These are phyloP conservation scores for Endocalyx cinctus DNA, from an alignment of 2,329 filamentous ascomycete genomes.

Conservation along the genomic window DNA sequence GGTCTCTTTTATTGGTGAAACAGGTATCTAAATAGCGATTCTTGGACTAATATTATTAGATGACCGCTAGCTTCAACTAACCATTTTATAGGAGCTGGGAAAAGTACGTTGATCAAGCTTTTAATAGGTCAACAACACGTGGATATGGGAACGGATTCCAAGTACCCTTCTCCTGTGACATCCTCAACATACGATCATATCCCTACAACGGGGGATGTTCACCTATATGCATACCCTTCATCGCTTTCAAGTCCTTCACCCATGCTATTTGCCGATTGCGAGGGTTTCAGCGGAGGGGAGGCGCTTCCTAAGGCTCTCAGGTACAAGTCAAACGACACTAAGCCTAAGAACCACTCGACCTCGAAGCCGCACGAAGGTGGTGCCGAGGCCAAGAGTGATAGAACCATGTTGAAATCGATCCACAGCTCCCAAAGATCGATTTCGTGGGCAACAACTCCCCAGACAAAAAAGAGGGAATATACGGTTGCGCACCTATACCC, in stretches of 20 bases:
- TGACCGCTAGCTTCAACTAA: too few species aligned
- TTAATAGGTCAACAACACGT: constrained; percentile 34
- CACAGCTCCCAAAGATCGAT: too few species aligned
- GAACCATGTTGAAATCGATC: too few species aligned
- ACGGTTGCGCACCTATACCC: constrained; percentile 38
- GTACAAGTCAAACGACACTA: constrained; percentile 7
- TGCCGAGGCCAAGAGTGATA: too few species aligned
- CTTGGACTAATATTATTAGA: background rate
- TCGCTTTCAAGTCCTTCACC: constrained; percentile 33
- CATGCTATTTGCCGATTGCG: constrained; percentile 47
- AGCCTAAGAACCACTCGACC: constrained; percentile 15
- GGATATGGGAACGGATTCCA: constrained; percentile 20
- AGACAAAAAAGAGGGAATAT: constrained; percentile 31
- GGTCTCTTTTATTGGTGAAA: constrained; percentile 40
- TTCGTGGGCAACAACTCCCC: constrained; percentile 30
- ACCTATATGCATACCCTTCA: constrained; percentile 46
- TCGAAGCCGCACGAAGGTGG: too few species aligned
- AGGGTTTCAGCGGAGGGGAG: constrained; percentile 47
- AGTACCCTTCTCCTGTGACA: constrained; percentile 38
- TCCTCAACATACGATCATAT: constrained; percentile 35
- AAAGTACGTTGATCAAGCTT: constrained; percentile 46
- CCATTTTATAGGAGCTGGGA: constrained; percentile 41
- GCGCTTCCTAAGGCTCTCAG: constrained; percentile 20
- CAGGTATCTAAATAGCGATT: constrained; percentile 24
- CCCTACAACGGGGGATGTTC: constrained; percentile 46